These are phyloP conservation scores for Collybia nuda DNA, from an alignment of 768 basidiomycete genomes.

Conservation along the genomic window DNA sequence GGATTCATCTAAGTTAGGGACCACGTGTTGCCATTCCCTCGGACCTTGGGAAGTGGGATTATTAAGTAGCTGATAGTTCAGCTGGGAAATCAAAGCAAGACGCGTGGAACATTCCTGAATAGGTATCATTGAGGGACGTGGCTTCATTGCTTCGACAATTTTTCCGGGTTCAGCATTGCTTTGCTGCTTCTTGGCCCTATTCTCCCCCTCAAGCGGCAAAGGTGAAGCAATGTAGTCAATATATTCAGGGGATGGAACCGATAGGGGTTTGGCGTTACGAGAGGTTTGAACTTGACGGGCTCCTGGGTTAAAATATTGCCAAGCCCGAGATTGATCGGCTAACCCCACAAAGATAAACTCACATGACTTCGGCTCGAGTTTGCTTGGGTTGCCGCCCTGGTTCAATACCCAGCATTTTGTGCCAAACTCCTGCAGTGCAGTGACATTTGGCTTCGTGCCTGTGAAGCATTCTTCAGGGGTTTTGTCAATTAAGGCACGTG, in stretches of 20 bases:
- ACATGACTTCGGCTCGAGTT: not conserved
- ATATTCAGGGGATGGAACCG: too few relatives aligned
- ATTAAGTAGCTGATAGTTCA: too few relatives aligned
- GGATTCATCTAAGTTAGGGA: not conserved
- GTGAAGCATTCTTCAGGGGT: constrained; percentile 5
- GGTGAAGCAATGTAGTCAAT: not conserved
- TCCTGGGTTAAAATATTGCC: not conserved
- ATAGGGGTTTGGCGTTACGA: not conserved
- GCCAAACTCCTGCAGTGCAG: constrained; percentile 1
- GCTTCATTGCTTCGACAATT: not conserved
- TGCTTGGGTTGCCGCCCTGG: not conserved
- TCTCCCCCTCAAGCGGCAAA: not conserved
- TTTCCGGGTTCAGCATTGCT: not conserved
- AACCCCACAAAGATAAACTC: not conserved
- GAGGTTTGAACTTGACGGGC: not conserved
- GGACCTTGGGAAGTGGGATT: too few relatives aligned
- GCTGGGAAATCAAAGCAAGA: too few relatives aligned
- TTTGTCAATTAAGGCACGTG: not conserved
- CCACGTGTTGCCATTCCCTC: too few relatives aligned
- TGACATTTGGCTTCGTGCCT: constrained; percentile 4
- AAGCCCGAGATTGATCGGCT: not conserved
- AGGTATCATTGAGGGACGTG: too few relatives aligned
- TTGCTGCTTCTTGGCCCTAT: not conserved
- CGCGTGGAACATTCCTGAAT: too few relatives aligned
- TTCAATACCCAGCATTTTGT: not conserved